phyloP scores from a whole-genome alignment of 129 eudicot species.

The Artemisia argyi region DNA sequence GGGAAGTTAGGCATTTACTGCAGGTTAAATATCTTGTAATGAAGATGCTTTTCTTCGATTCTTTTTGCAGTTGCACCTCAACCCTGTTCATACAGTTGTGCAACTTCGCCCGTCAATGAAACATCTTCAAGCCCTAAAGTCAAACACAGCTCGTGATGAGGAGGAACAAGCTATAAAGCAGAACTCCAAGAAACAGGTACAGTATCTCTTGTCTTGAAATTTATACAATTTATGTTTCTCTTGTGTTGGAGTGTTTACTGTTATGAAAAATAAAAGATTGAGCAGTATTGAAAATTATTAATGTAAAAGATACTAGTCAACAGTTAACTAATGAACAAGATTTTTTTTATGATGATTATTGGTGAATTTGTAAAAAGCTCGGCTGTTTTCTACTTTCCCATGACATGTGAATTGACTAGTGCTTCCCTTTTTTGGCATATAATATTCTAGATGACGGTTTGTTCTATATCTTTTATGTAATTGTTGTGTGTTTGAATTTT shows the following conservation, averaged over 20 bases:
- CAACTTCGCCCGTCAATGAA: slow-evolving; percentile 94
- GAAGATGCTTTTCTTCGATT: slow-evolving; percentile 17
- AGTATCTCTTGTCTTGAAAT: slow-evolving; percentile 5
- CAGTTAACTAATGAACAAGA: not conserved
- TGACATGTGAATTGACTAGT: not conserved
- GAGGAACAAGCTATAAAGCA: slow-evolving; percentile 41
- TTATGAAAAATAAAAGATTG: not conserved
- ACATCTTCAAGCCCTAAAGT: slow-evolving; percentile 43
- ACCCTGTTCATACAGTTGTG: slow-evolving; percentile 80
- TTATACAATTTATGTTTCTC: slow-evolving; percentile 7
- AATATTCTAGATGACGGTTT: not conserved
- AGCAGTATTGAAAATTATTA: not conserved
- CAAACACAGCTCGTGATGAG: slow-evolving; percentile 23
- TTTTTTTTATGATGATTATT: not conserved
- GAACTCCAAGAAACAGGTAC: slow-evolving; percentile 62
- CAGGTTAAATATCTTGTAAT: slow-evolving; percentile 18
- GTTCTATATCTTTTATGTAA: not conserved
- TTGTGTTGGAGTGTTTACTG: slow-evolving; percentile 6
- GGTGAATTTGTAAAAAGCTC: not conserved
- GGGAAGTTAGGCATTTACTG: slow-evolving; percentile 1
- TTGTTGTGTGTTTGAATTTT: slow-evolving; percentile 9
- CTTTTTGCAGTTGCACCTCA: slow-evolving; percentile 85
- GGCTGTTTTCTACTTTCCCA: not conserved
- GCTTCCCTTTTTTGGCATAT: not conserved
- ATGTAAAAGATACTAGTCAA: slow-evolving; percentile 8